Base-by-base conservation (phyloP, 306 rosid genomes). In the Vigna mungo region DNA sequence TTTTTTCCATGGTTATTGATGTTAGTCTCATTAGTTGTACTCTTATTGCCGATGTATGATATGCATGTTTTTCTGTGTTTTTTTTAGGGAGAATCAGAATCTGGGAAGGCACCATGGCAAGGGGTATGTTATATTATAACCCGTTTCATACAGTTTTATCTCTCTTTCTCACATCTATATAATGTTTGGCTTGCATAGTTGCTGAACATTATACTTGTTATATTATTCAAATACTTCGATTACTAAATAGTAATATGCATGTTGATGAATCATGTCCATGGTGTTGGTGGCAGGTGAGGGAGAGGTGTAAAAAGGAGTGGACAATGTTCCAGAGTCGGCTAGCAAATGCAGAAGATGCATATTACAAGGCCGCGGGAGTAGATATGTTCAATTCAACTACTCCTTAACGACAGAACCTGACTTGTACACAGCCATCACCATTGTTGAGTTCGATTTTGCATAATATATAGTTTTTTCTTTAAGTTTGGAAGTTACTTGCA, bases 301-400 rank as follows among this genome's bases (percentile, higher is more conserved):
- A 94, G 74, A 86, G 98, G 85, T 94, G 98, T 82, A 86, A 82
- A 80, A 94, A 86, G 86, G 98, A 94, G 84, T 94, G 98, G 98
- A 87, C 98, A 3, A 94, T 95, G 90, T 95, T 95, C 71, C 97
- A 85, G 76, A 84, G 83, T 84, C 90, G 99, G 37, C 34, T 96
- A 58, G 72, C 94, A n/a, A 88, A 68, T 56, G 97, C 99, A 34
- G 99, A 96, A 79, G 87, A 75, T 18, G 90, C 85, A 1, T 96
- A 96, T 78, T 90, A 82, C 80, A 88, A 86, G 71, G 87, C 88
- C 7, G 65, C 84, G 23, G 96, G 85, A 72, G 62, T 79, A n/a
- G 90, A 84, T 78, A 52, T 83, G 49, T 82, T 88, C 76, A 85
- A 84, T 79, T 85, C 87, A 16, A 80, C 88, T 16, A 25, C 84